These are phyloP conservation scores for Tetrahymena borealis DNA, from an alignment of 73 alveolate species.

Conservation along the genomic window DNA sequence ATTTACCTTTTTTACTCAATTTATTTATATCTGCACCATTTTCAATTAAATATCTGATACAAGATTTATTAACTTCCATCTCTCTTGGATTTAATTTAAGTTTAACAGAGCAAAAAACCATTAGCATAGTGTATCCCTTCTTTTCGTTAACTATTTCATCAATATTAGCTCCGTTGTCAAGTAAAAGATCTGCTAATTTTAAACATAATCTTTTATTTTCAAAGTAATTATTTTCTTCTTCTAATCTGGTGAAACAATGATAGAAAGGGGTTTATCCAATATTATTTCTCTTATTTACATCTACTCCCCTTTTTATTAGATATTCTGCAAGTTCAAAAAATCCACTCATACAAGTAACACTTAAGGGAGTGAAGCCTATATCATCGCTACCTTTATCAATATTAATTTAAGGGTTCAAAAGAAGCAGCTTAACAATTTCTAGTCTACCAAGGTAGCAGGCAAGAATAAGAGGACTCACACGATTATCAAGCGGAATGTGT, in stretches of 20 bases:
- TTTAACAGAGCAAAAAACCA: conserved; percentile 39
- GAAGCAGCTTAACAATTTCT: conserved; percentile 22
- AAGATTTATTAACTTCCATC: conserved; percentile 27
- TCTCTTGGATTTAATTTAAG: conserved; percentile 42
- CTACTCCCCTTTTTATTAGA: conserved; percentile 22
- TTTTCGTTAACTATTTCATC: conserved; percentile 36
- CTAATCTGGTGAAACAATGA: conserved; percentile 33
- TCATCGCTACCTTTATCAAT: conserved; percentile 18
- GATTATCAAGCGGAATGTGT: conserved; percentile 21
- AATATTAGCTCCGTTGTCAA: conserved; percentile 39
- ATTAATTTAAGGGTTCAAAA: conserved; percentile 12
- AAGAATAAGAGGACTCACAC: conserved; percentile 17
- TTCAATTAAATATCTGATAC: conserved; percentile 12
- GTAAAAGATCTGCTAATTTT: conserved; percentile 31
- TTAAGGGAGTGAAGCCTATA: conserved; percentile 22
- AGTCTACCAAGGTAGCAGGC: conserved; percentile 21
- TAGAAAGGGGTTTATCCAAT: conserved; percentile 36
- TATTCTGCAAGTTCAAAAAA: conserved; percentile 38
- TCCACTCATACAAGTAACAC: conserved; percentile 38
- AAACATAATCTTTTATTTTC: conserved; percentile 34
- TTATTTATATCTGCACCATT: conserved; percentile 26
- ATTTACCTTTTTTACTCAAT: conserved; percentile 10
- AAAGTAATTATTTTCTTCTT: conserved; percentile 35
- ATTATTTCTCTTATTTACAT: conserved; percentile 4
- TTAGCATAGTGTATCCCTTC: conserved; percentile 34